These are phyloP conservation scores for Hanseniaspora nectarophila DNA, from an alignment of 805 yeast species.

Conservation along the genomic window DNA sequence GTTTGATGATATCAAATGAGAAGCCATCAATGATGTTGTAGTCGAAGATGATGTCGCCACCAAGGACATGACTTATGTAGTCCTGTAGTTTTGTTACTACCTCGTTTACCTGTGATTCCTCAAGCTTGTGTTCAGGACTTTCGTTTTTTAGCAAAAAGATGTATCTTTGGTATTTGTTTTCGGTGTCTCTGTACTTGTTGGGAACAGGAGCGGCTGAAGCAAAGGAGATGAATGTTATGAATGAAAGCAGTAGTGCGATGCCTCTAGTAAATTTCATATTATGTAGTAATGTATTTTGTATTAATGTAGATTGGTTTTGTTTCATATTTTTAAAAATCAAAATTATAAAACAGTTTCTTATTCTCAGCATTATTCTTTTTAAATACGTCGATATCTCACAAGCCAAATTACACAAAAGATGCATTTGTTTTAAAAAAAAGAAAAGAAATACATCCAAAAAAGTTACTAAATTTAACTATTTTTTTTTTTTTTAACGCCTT, in stretches of 20 bases:
- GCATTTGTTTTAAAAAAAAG: constrained; percentile 29
- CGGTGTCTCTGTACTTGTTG: neutral
- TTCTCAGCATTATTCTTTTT: too few relatives aligned
- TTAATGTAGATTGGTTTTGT: too few relatives aligned
- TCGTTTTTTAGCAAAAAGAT: neutral
- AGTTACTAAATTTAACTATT: neutral
- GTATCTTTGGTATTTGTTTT: neutral
- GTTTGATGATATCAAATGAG: constrained; percentile 3
- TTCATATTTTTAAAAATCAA: too few relatives aligned
- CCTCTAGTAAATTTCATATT: neutral
- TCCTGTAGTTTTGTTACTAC: neutral
- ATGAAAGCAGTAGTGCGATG: neutral
- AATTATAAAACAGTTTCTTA: too few relatives aligned
- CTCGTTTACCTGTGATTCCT: neutral
- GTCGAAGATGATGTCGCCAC: neutral
- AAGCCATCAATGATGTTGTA: constrained; percentile 7
- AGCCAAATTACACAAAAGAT: too few relatives aligned
- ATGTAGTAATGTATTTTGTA: too few relatives aligned
- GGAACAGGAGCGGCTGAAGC: neutral
- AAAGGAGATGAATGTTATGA: neutral
- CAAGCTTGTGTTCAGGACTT: neutral
- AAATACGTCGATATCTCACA: too few relatives aligned
- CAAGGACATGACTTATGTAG: neutral
- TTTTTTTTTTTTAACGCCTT: neutral
- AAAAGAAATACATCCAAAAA: neutral